Conservation (phyloP, 345 rosid species). For the Rhodomyrtus tomentosa region DNA sequence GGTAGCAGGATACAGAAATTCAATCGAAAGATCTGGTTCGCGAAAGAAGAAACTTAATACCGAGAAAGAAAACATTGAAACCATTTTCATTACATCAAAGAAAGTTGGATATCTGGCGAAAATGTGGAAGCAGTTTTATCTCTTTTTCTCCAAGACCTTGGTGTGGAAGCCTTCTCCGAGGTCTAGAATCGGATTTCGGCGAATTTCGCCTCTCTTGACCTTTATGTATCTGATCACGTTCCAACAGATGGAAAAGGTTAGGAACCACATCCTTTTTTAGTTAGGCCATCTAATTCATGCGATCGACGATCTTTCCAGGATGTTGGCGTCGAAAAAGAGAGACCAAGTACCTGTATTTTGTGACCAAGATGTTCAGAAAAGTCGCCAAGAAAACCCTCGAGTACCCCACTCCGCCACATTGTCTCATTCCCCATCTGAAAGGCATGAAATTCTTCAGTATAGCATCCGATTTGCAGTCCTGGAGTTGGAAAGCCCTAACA, state of each 20-base stretch:
- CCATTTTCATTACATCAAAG: neutral
- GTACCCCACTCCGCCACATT: slow-evolving; percentile 18
- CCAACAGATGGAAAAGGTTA: neutral
- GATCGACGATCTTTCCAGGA: neutral
- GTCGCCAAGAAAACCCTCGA: neutral
- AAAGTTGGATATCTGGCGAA: neutral
- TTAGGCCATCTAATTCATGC: neutral
- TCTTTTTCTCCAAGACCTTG: neutral
- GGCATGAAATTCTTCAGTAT: slow-evolving; percentile 20
- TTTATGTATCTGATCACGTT: neutral
- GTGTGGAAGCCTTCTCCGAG: neutral
- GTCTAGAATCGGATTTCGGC: neutral
- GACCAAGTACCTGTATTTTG: neutral
- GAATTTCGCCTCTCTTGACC: neutral
- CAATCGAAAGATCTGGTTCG: no score
- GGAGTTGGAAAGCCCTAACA: neutral
- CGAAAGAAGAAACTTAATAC: no score
- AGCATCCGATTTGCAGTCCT: neutral
- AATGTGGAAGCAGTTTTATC: neutral
- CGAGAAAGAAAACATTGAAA: neutral
- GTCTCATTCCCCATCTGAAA: slow-evolving; percentile 13
- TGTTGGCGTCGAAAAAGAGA: neutral
- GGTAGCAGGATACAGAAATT: no score
- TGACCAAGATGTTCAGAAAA: neutral
- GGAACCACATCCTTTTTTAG: neutral